Base-by-base conservation (phyloP, 495 filamentous ascomycete genomes). In the Chaetomium tenue region DNA sequence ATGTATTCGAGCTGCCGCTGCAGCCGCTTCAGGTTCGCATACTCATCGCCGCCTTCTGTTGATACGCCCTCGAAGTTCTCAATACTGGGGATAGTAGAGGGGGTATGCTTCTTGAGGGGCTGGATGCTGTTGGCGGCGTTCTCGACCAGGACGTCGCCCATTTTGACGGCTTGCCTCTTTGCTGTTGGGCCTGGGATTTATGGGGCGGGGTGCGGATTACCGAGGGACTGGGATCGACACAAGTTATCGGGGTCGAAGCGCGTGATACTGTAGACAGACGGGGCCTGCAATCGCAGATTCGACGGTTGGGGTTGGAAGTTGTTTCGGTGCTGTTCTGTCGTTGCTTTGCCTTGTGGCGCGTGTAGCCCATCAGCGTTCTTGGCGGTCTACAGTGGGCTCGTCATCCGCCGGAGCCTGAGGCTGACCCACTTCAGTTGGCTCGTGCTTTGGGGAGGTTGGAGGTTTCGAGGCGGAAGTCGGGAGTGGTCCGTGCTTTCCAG, bases 1-100 rank as follows among this genome's bases (percentile, higher is more conserved):
- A 98, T 97, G 78, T 96, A 97, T 89, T 98, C 94, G 54, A 98
- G 83, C 79, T 97, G 92, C 73, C 95, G 85, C 78, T 98, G 92
- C 63, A 98, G 84, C 78, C 91, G 92, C 80, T 98, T 98, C 75
- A 97, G 81, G 3, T 90, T 91, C 13, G 91, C 90, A 76, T 98
- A 98, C 76, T 98, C 92, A 75, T 98, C 95, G 64, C 86, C 89
- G 56, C 86, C 87, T 72, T 98, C 94, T 50, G 85, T 86, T 15
- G 86, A 83, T 53, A 91, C 79, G 63, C 90, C 92, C 74, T 96
- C 92, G 54, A 95, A 84, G 50, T 86, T 87, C 74, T 96, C 93
- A 77, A 96, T 87, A 78, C 91, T 97, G 44, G 91, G 88, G 71
- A 97, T 92, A 67, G 86, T 87, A 59, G 94, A 89, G n/a, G 88